Base-by-base conservation (phyloP, 2,329 filamentous ascomycete species). In the Trichophyton verrucosum region DNA sequence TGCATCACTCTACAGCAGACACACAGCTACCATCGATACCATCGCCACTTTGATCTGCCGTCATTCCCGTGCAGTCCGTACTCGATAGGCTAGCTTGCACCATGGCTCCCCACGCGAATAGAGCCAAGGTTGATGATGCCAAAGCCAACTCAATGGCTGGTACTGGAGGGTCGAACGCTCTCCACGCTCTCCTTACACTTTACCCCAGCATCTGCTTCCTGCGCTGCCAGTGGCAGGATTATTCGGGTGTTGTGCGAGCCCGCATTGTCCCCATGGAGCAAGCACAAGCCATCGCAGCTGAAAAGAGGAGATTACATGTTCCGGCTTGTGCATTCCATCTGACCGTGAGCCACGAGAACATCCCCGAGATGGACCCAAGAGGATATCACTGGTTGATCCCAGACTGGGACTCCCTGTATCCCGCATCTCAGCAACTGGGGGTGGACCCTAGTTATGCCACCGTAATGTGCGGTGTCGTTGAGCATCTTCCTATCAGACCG, bases 211-310 rank as follows among this genome's bases (percentile, higher is more conserved):
- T 58, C 36, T 24, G n/a, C 22, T 58, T 42, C 22, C 27, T 60
- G 15, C 58, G 58, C 13, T 30, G 44, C 42, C 58, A 60, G 47
- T 60, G 58, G 58, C 24, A 49, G 9, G 58, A 60, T 17, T 60
- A 60, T 42, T 60, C 58, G 17, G 58, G 58, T 3, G 58, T 60
- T 5, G 33, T 60, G 47, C 42, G 58, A 17, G 58, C 24, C 8
- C 58, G 58, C 11, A 36, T 60, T 15, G 42, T 60, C 17, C 58
- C 58, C 8, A 42, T 53, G 6, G 58, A 33, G 24, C 58, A 49
- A 11, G 24, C 24, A 30, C 11, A 30, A 15, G 33, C 42, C 17
- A 60, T 38, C 11, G 56, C 56, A 33, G 51, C 51, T 8, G 51
- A 20, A 9, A 55, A 33, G 51, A 55, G 51, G 51, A n/a, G 15